Evolutionary conservation across 164 flowering plant genomes (phyloP).

Genomic region (Malania oleifera): DNA sequence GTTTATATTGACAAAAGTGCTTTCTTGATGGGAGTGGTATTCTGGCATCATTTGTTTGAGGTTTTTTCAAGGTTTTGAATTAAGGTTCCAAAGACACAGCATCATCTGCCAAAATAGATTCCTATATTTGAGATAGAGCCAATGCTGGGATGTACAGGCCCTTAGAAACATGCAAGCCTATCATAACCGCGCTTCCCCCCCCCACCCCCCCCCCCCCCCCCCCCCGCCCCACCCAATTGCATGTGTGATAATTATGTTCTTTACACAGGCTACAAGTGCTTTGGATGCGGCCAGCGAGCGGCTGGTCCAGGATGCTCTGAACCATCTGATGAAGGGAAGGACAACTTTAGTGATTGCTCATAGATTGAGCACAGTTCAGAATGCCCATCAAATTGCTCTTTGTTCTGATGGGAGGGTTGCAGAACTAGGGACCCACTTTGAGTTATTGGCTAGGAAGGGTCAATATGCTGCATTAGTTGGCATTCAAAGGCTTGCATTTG

Average conservation of each 20-base stretch:
- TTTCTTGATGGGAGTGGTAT: no score
- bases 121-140: no score
- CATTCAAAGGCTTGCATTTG: slow-evolving; percentile 91
- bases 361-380: slow-evolving; percentile 93
- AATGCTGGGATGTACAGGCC: no score
- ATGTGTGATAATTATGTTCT: neutral
- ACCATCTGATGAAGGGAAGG: slow-evolving; percentile 81
- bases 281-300: slow-evolving; percentile 87
- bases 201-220: no score
- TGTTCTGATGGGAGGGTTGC: slow-evolving; percentile 75
- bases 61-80: no score
- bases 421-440: slow-evolving; percentile 84
- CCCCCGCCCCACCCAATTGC: neutral
- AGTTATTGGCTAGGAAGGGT: slow-evolving; percentile 66
- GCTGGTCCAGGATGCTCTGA: slow-evolving; percentile 82
- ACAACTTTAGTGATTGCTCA: slow-evolving; percentile 96
- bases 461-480: slow-evolving; percentile 83
- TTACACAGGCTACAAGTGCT: slow-evolving; percentile 86
- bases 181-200: no score
- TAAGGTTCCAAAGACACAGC: no score
- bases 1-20: no score
- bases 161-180: no score
- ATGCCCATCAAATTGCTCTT: slow-evolving; percentile 87
- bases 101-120: no score
- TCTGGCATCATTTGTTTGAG: no score